Percentiles rank a stretch among this genome's conserved stretches.
These are phyloP conservation scores for Nakaseomyces delphensis DNA, from an alignment of 1,139 yeast genomes.

Conservation along the genomic window DNA sequence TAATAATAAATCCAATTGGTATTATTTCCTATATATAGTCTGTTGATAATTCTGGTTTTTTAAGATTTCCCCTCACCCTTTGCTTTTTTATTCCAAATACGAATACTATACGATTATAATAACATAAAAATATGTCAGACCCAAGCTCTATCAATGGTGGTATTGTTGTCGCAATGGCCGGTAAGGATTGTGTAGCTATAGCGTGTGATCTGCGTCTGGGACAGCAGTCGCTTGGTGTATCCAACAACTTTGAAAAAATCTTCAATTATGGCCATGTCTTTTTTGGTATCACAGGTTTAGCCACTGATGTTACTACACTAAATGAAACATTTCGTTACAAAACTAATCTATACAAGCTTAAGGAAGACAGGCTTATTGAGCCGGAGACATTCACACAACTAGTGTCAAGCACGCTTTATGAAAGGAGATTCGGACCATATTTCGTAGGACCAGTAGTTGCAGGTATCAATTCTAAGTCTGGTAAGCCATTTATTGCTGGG, in stretches of 20 bases:
- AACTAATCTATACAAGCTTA: slow-evolving; percentile 78
- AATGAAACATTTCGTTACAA: slow-evolving; percentile 74
- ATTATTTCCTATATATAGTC: too few relatives aligned
- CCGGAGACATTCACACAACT: slow-evolving; percentile 91
- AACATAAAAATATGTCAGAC: slow-evolving; percentile 37
- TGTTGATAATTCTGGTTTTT: too few relatives aligned
- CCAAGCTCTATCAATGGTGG: slow-evolving; percentile 65
- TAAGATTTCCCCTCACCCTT: background rate
- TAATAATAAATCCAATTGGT: too few relatives aligned
- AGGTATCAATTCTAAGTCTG: slow-evolving; percentile 74
- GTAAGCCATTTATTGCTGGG: slow-evolving; percentile 86
- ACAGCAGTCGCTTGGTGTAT: slow-evolving; percentile 82
- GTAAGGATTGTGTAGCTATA: slow-evolving; percentile 96
- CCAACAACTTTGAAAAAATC: slow-evolving; percentile 88
- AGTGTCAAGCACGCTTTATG: slow-evolving; percentile 83
- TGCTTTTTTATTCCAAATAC: background rate
- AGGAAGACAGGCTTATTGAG: slow-evolving; percentile 87
- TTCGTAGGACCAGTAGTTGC: slow-evolving; percentile 96
- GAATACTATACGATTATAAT: background rate
- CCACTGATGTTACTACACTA: slow-evolving; percentile 85
- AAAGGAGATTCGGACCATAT: slow-evolving; percentile 91
- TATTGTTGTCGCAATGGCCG: slow-evolving; percentile 96
- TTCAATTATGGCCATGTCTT: slow-evolving; percentile 79
- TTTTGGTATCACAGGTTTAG: slow-evolving; percentile 89
- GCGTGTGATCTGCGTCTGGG: slow-evolving; percentile 95